A percentile compares a stretch with the other conserved stretches of the same genome.
Conservation (phyloP, 2,329 filamentous ascomycete genomes). For the Pseudocercospora pini-densiflorae region DNA sequence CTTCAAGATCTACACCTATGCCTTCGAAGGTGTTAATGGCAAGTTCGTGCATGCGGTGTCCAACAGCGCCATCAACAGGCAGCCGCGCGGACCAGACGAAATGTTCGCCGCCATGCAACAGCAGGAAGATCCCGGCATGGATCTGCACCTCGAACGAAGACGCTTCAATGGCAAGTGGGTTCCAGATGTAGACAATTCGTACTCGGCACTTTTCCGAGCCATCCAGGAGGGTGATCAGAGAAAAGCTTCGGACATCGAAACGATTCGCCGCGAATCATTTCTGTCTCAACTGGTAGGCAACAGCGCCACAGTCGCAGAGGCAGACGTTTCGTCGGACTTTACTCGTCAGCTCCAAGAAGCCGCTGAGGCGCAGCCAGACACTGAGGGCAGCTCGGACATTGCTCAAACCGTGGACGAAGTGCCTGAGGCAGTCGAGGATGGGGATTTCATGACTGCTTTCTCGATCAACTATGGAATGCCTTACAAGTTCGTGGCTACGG, state of each 20-base stretch:
- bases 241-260: slow-evolving; percentile 23
- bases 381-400: not conserved
- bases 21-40: slow-evolving; percentile 50
- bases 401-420: not conserved
- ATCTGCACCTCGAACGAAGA: slow-evolving; percentile 45
- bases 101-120: slow-evolving; percentile 59
- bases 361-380: slow-evolving; percentile 14
- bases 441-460: slow-evolving; percentile 41
- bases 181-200: not conserved
- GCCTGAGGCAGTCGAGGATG: slow-evolving; percentile 23
- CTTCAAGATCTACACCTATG: slow-evolving; percentile 52
- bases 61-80: slow-evolving; percentile 56
- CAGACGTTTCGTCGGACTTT: slow-evolving; percentile 5
- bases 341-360: slow-evolving; percentile 10
- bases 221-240: slow-evolving; percentile 11
- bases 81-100: slow-evolving; percentile 62
- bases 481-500: slow-evolving; percentile 68
- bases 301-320: slow-evolving; percentile 4
- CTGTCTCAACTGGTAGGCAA: slow-evolving; percentile 2
- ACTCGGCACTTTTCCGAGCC: not conserved
- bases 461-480: slow-evolving; percentile 58
- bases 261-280: slow-evolving; percentile 1
- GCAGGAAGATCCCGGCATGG: slow-evolving; percentile 32
- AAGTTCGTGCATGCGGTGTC: slow-evolving; percentile 63
- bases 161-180: slow-evolving; percentile 24